Evolutionary conservation across 1,284 basidiomycete genomes (phyloP).

Genomic region (Sporisorium scitamineum): DNA sequence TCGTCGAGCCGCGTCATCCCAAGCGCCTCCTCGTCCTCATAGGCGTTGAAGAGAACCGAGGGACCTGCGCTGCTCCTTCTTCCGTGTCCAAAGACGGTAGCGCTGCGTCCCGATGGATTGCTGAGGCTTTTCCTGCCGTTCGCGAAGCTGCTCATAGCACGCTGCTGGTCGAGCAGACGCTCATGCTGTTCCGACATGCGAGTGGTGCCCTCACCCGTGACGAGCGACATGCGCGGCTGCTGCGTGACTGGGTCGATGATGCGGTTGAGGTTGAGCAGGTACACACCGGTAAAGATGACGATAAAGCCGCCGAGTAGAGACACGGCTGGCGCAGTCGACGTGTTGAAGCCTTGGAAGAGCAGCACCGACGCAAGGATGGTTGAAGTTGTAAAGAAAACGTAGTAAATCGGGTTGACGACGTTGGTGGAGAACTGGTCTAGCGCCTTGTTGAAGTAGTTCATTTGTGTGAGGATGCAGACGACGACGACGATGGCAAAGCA

Average conservation of each 20-base stretch:
- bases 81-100: conserved; percentile 32
- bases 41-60: conserved; percentile 60
- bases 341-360: conserved; percentile 97
- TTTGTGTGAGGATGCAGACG: conserved; percentile 90
- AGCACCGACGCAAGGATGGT: conserved; percentile 95
- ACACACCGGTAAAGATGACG: conserved; percentile 68
- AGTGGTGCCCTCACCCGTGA: conserved; percentile 62
- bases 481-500: conserved; percentile 87
- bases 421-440: conserved; percentile 97
- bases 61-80: conserved; percentile 47
- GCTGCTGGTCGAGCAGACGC: conserved; percentile 52
- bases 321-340: conserved; percentile 75
- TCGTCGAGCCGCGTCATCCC: conserved; percentile 60
- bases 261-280: conserved; percentile 67
- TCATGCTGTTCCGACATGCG: conserved; percentile 58
- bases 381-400: conserved; percentile 96
- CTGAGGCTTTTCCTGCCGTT: conserved; percentile 37
- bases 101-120: conserved; percentile 30
- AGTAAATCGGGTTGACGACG: conserved; percentile 98
- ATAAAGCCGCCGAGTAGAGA: conserved; percentile 67
- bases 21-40: conserved; percentile 60
- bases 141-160: conserved; percentile 45
- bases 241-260: conserved; percentile 61
- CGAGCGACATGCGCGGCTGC: conserved; percentile 62
- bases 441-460: conserved; percentile 99